Evolutionary conservation across 2,329 filamentous ascomycete species (phyloP).

Genomic region (Coniochaeta sp.): DNA sequence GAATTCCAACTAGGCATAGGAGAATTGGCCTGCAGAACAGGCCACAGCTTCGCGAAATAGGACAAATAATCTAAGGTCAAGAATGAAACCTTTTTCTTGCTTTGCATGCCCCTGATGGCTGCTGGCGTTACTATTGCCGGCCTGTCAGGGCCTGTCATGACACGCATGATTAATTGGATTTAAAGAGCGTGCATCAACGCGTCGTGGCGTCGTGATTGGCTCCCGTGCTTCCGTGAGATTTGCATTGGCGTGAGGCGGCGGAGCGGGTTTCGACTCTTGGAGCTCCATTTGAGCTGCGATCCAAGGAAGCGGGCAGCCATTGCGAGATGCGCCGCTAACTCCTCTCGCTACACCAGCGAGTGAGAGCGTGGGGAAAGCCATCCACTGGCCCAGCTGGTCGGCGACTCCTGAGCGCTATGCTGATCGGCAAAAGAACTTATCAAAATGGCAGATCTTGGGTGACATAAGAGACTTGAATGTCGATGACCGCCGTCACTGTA

Average conservation of each 20-base stretch:
- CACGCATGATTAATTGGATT: slow-evolving; percentile 2
- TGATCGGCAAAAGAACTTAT: background rate
- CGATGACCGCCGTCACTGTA: background rate
- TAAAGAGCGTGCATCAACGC: background rate
- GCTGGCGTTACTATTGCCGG: background rate
- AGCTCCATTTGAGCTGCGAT: background rate
- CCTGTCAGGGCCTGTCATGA: slow-evolving; percentile 1
- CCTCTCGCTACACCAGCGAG: background rate
- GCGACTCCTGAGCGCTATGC: background rate
- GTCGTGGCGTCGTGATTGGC: background rate
- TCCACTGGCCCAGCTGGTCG: background rate
- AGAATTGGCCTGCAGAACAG: background rate
- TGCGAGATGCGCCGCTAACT: too few species aligned
- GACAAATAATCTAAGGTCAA: background rate
- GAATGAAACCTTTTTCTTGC: background rate
- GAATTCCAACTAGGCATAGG: background rate
- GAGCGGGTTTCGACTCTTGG: background rate
- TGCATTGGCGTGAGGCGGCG: slow-evolving; percentile 2
- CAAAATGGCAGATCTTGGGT: background rate
- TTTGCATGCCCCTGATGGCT: background rate
- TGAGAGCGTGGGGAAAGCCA: background rate
- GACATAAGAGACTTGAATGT: background rate
- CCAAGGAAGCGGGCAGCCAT: background rate
- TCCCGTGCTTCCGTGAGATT: background rate
- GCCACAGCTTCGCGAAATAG: background rate